These are phyloP conservation scores for Arthrinium phaeospermum DNA, from an alignment of 2,329 filamentous ascomycete species.

Conservation along the genomic window DNA sequence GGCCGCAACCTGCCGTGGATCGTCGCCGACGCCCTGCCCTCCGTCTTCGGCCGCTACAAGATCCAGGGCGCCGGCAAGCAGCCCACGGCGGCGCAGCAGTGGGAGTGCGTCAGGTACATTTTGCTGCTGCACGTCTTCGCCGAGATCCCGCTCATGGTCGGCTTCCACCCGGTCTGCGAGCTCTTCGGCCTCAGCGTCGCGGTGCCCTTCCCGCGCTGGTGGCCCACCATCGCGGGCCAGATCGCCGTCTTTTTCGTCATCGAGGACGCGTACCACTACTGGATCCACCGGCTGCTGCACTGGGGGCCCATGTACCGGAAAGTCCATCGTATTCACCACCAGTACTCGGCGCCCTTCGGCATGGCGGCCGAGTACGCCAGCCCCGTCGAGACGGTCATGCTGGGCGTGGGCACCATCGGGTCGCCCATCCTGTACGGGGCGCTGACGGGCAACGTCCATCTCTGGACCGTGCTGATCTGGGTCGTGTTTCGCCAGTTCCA, in stretches of 20 bases:
- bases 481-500: constrained; percentile 92
- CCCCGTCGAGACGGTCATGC: constrained; percentile 93
- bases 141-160: constrained; percentile 97
- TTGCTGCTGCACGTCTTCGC: constrained; percentile 96
- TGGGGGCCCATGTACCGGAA: constrained; percentile 94
- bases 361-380: constrained; percentile 97
- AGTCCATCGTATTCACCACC: constrained; percentile 99
- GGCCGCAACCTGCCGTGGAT: constrained; percentile 90
- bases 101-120: constrained; percentile 90
- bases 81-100: constrained; percentile 65
- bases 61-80: constrained; percentile 77
- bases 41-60: constrained; percentile 91
- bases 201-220: constrained; percentile 90
- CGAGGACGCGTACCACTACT: constrained; percentile 99
- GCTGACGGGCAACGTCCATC: constrained; percentile 85
- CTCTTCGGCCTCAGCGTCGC: constrained; percentile 87
- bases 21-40: constrained; percentile 84
- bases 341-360: constrained; percentile 96
- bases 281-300: constrained; percentile 90
- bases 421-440: constrained; percentile 83
- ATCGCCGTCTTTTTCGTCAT: constrained; percentile 93
- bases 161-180: constrained; percentile 96
- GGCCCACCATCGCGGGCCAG: constrained; percentile 87
- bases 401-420: constrained; percentile 86
- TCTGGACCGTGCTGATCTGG: constrained; percentile 98